Evolutionary conservation across 495 filamentous ascomycete genomes (phyloP), one percentile per base, ranked within the genome.

Genomic region (Trichoderma asperelloides): DNA sequence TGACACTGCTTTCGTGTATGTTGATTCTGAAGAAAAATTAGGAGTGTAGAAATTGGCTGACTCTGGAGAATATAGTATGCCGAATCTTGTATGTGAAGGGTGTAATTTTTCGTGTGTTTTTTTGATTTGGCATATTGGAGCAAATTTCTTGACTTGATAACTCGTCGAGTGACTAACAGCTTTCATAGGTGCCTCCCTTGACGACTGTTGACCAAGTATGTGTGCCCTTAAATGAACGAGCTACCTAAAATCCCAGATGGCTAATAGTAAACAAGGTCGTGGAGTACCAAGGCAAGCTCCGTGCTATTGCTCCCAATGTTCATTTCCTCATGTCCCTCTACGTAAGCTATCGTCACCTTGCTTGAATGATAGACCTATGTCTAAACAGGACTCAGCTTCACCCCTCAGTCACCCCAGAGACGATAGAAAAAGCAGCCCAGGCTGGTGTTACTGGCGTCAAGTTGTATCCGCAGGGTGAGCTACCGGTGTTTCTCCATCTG

Each of bases 271-370:
- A 3, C n/a, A 28, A 60, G 74, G 92, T 91, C 33, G 78, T 96
- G 21, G 86, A 88, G 65, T 97, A 96, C 79, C 83, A 89, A 70
- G 76, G 81, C 64, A 80, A 81, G 11, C 83, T 97, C 63, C 78
- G 84, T 70, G 80, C 83, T 64, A 79, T 93, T 70, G 90, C 89
- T 63, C 88, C 89, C 0, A 82, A 85, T 43, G 88, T 97, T 55
- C 87, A 84, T 66, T 97, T 87, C 73, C 84, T 96, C 66, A 96
- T 97, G 93, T 90, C 91, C 4, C 82, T 97, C 30, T 97, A 95
- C 74, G 68, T 67, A 57, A 67, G 66, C 28, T 37, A 23, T 27
- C 13, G 33, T 5, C 23, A 60, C 27, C 55, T 15, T 5, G 1
- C 6, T 13, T 47, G 25, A 11, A 13, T 18, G 2, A 13, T 16